Evolutionary conservation across 305 asterid genomes (phyloP).

Genomic region (Solanum hybrid): DNA sequence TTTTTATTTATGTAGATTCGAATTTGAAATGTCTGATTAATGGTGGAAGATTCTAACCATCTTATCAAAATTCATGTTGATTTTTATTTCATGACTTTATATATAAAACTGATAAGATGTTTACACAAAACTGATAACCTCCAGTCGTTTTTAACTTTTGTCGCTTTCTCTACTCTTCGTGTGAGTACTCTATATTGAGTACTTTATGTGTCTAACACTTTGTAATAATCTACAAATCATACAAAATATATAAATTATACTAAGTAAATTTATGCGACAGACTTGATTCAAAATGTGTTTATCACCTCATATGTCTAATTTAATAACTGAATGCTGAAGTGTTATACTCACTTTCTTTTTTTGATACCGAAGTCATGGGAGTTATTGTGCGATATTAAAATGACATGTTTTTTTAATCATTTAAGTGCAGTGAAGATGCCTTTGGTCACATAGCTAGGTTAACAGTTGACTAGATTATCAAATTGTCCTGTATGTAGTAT

Average conservation of each 20-base stretch:
- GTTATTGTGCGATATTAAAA: background rate
- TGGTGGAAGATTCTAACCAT: background rate
- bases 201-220: too few species aligned
- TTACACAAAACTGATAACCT: too few species aligned
- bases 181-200: too few species aligned
- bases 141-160: too few species aligned
- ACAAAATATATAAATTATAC: fast-evolving
- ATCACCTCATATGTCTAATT: background rate
- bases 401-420: background rate
- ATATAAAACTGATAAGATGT: too few species aligned
- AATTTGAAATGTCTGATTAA: too few species aligned
- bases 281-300: background rate
- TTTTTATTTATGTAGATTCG: too few species aligned
- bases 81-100: too few species aligned
- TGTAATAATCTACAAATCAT: too few species aligned
- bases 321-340: background rate
- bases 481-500: background rate
- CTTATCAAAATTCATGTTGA: background rate
- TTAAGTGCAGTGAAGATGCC: background rate
- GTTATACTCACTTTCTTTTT: background rate
- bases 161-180: too few species aligned
- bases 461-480: background rate
- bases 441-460: background rate
- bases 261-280: fast-evolving
- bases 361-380: background rate